phyloP scores from a whole-genome alignment of 2,329 filamentous ascomycete genomes.

The Beauveria varroae region DNA sequence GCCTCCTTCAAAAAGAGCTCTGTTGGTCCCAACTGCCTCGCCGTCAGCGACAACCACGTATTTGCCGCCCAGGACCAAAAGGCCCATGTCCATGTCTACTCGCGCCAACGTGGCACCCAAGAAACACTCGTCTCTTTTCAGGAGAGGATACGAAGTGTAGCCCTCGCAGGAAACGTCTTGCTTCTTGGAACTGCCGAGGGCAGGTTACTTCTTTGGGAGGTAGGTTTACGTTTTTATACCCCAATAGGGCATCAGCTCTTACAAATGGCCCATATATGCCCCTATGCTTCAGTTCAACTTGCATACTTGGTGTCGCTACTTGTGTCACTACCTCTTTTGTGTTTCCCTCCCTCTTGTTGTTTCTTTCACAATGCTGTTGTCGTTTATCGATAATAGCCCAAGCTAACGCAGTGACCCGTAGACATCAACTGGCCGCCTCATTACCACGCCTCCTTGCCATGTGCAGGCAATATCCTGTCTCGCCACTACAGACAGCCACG shows the following conservation, averaged over 20 bases:
- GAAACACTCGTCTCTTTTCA: conserved; percentile 84
- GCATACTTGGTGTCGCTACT: background rate
- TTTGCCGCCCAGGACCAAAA: conserved; percentile 91
- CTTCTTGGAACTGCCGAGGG: conserved; percentile 79
- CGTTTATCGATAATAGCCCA: background rate
- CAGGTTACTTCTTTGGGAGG: conserved; percentile 88
- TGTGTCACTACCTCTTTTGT: background rate
- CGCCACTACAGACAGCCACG: conserved; percentile 60
- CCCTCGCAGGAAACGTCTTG: conserved; percentile 64
- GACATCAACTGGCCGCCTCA: conserved; percentile 67
- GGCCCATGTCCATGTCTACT: conserved; percentile 89
- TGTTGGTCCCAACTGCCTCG: conserved; percentile 68
- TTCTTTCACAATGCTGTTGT: background rate
- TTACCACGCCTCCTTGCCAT: conserved; percentile 70
- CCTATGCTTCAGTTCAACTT: background rate
- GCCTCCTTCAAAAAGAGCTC: conserved; percentile 88
- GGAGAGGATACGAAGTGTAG: conserved; percentile 74
- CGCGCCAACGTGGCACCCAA: conserved; percentile 71
- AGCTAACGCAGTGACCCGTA: conserved; percentile 23
- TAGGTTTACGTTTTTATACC: conserved; percentile 32
- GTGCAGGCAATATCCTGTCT: conserved; percentile 74
- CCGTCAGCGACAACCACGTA: conserved; percentile 72
- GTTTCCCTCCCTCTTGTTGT: background rate
- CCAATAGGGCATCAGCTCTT: background rate
- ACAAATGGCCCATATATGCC: background rate